Base-by-base conservation (phyloP, 2,329 filamentous ascomycete genomes). In the Colletotrichum agaves region DNA sequence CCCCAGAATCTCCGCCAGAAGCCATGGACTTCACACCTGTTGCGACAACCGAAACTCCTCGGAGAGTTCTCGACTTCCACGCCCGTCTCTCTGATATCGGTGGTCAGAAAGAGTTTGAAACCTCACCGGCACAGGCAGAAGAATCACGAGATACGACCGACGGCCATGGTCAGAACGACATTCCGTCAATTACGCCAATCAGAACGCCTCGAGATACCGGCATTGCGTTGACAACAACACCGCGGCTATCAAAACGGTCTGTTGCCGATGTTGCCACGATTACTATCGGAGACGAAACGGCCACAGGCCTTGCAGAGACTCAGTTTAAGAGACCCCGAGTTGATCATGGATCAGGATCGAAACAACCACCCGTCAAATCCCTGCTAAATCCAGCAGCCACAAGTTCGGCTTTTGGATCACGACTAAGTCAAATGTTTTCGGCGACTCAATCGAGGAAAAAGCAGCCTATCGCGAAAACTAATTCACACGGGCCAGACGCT, bases 281-380 rank as follows among this genome's bases (percentile, higher is more conserved):
- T 53, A 94, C 91, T 0, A 88, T 95, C 61, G 92, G 91, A 1
- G 84, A 90, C 69, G 85, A 84, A 50, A 93, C 90, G 0, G 84
- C 89, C 5, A 90, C 87, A 0, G 90, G 89, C 19, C 84, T 88
- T 35, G 84, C 93, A 71, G 90, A 91, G 1, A 86, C 83, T 56
- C 82, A 85, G 56, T 74, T 82, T 4, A 87, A 87, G 70, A 53
- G 37, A 44, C 11, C 10, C 5, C 41, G 35, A 19, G 27, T 41
- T 27, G 19, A 62, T 33, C 7, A 17, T n/a, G 47, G 17, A 19
- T 19, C 41, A 35, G 46, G n/a, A 21, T 15, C 27, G 19, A 23
- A 19, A 8, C 12, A 56, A 19, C 3, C 17, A 13, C 27, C 31
- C 11, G 27, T 31, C 19, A 17, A 39, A 17, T 35, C 52, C 23